Evolutionary conservation across 2,329 filamentous ascomycete species (phyloP), one percentile per base, ranked within the genome.

Genomic region (Ophiocordyceps camponoti-saundersi): DNA sequence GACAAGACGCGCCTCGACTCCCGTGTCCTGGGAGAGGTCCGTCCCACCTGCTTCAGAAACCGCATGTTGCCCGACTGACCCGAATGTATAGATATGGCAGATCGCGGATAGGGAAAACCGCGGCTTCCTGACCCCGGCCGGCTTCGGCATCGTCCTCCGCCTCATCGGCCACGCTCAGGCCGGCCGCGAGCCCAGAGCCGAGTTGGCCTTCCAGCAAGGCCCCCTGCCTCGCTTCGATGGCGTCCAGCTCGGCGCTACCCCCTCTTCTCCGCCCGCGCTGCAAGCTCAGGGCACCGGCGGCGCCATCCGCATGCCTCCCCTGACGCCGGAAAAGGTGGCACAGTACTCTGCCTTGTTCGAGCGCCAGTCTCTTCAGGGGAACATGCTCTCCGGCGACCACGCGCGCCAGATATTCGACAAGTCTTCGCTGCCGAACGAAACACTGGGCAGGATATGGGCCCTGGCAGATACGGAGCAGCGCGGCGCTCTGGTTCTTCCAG

Each of bases 71-170:
- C n/a, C 4, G 36, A 20, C 36, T 40, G 36, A 40, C 36, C 32
- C 32, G 12, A 21, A 18, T 21, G n/a, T 36, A 6, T 64, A 95
- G 85, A 96, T 98, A 73, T 98, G 92, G 92, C 90, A 96, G 68
- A 92, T 98, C 62, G 90, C 92, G 55, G 92, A 98, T 68, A 88
- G 79, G 54, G 90, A 96, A 69, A 98, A 98, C 69, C 80, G 89
- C 53, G 92, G 92, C 46, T 84, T 96, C 55, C 71, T 98, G 54
- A 95, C 89, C 32, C 88, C 88, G 20, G 79, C 88, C 41, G 92
- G 90, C 61, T 98, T 98, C 67, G 86, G 89, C 50, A 78, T 95
- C 61, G 92, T 94, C 48, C 68, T 98, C 60, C 79, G 92, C 58
- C 79, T 98, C 61, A 96, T 98, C 61, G 92, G 88, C 50, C 92